These are phyloP conservation scores for Mariannaea sp. DNA, from an alignment of 2,329 filamentous ascomycete genomes.

Conservation along the genomic window DNA sequence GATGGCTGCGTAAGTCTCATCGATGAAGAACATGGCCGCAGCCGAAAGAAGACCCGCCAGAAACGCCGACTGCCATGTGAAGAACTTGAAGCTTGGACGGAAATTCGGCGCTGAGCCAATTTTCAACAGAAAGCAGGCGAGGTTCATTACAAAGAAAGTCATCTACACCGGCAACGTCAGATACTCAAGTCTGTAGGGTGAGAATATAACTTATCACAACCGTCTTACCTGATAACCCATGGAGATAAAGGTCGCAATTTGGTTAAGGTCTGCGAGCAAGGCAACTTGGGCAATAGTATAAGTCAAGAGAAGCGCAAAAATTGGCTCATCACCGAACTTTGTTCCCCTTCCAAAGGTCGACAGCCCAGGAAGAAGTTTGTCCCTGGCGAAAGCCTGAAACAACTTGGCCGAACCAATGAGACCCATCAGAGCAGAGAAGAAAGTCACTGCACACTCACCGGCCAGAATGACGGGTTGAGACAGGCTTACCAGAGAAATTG, in stretches of 20 bases:
- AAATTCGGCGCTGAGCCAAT: conserved; percentile 90
- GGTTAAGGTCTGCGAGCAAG: conserved; percentile 82
- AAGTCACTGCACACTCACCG: conserved; percentile 80
- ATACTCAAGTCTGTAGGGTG: neutral
- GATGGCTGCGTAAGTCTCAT: conserved; percentile 76
- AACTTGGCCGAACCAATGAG: conserved; percentile 85
- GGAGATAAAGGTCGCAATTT: conserved; percentile 86
- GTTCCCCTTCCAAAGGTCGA: conserved; percentile 76
- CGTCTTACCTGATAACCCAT: conserved; percentile 77
- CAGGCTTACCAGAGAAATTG: conserved; percentile 81
- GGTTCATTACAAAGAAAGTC: conserved; percentile 88
- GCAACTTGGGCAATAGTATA: conserved; percentile 77
- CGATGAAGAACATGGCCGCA: conserved; percentile 87
- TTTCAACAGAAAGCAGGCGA: conserved; percentile 85
- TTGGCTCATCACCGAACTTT: conserved; percentile 72
- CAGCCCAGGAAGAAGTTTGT: conserved; percentile 78
- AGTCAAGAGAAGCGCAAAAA: conserved; percentile 76
- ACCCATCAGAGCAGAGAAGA: conserved; percentile 88
- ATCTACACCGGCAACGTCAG: conserved; percentile 54
- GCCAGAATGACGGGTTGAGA: conserved; percentile 75
- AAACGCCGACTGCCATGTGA: conserved; percentile 83
- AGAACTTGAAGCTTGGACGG: conserved; percentile 84
- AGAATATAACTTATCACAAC: neutral
- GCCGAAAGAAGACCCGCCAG: conserved; percentile 76
- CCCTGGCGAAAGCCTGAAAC: conserved; percentile 79